Base-by-base conservation (phyloP, 768 basidiomycete species). In the Coprinopsis cinerea region DNA sequence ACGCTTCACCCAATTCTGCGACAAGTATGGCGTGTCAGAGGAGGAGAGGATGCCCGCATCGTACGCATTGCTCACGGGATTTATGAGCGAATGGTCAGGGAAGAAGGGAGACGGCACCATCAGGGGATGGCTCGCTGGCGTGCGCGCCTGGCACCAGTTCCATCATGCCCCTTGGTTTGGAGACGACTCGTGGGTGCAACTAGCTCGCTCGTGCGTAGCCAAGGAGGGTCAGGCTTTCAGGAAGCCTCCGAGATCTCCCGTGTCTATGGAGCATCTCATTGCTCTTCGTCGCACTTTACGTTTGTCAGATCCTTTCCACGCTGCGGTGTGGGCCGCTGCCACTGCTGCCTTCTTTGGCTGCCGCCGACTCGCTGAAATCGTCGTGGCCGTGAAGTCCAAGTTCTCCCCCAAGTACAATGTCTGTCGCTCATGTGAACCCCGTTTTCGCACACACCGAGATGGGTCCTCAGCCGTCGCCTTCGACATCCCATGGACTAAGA, bases 91-190 rank as follows among this genome's bases (percentile, higher is more conserved):
- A n/a, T 3, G 11, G 15, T n/a, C 15, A 18, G 34, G 11, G 13
- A 15, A n/a, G 13, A 18, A 3, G 14, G 13, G 60, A 0, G 64
- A 62, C 0, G 55, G 53, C 10, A 65, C 66, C 0, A 57, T 72
- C 20, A 55, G 56, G 1, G 56, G 53, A 0, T 74, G 71, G 72
- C 23, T 74, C 1, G 60, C 67, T 0, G 67, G 67, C 1, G 23
- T 74, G 0, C 52, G 63, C 0, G 57, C 57, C 2, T 76, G 72
- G 71, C 72, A 76, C 44, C 28, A 61, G 1, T 2, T 64, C 10
- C 57, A 71, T 25, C 44, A 59, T 4, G 70, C 71, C 2, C 58
- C 55, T 0, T 75, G 73, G 74, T 13, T 53, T 26, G 67, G 68
- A 1, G 61, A 61, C 11, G 59, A 65, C n/a, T 37, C 56, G n/a